Evolutionary conservation across 2,329 filamentous ascomycete species (phyloP).

Genomic region (Claviceps pazoutovae): DNA sequence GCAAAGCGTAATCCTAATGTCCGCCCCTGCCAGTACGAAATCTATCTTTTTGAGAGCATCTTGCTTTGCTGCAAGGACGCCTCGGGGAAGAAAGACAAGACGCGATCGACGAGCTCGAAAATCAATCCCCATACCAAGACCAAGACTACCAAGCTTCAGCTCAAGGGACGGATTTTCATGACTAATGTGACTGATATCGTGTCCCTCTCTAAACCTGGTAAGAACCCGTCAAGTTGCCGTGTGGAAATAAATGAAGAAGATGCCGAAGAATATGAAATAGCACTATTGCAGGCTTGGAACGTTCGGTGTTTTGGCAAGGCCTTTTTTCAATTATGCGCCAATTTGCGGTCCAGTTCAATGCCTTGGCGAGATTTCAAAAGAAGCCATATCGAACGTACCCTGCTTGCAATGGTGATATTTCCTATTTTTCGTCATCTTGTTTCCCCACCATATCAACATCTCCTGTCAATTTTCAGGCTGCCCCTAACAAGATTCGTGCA

Average conservation of each 20-base stretch:
- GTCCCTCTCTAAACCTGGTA: conserved; percentile 76
- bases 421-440: conserved; percentile 45
- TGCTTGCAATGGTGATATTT: no score
- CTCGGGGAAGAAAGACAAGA: conserved; percentile 59
- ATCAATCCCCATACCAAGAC: conserved; percentile 48
- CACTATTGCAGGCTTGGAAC: no score
- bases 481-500: conserved; percentile 24
- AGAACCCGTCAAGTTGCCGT: conserved; percentile 11
- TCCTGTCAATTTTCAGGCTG: not conserved
- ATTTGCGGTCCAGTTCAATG: no score
- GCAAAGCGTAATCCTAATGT: not conserved
- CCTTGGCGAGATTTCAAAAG: no score
- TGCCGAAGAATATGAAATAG: no score
- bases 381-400: no score
- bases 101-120: conserved; percentile 42
- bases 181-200: conserved; percentile 95
- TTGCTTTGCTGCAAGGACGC: conserved; percentile 94
- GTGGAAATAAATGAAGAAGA: no score
- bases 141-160: conserved; percentile 69
- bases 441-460: no score
- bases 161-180: conserved; percentile 98
- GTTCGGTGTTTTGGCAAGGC: no score
- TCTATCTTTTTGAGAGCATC: conserved; percentile 93
- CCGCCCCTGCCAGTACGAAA: conserved; percentile 59
- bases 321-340: no score